Evolutionary conservation across 768 basidiomycete genomes (phyloP).

Genomic region (Scleroderma bovista): DNA sequence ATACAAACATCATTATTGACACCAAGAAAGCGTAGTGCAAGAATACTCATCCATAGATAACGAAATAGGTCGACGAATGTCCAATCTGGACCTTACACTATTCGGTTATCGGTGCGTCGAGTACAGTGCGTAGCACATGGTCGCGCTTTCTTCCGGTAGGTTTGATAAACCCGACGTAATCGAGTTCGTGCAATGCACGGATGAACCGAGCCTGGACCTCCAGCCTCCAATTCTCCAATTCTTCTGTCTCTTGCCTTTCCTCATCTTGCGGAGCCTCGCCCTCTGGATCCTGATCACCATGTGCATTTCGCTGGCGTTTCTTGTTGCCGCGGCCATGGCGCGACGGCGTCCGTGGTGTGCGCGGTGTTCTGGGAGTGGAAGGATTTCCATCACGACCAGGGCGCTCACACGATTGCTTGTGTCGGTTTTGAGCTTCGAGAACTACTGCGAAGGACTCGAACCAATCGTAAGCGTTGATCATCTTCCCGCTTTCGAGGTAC

Average conservation of each 20-base stretch:
- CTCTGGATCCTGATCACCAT: constrained; percentile 2
- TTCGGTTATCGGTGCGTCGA: constrained; percentile 35
- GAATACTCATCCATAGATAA: too few species aligned
- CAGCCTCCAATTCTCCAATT: constrained; percentile 48
- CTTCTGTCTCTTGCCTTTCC: constrained; percentile 25
- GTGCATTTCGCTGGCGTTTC: not conserved
- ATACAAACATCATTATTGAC: too few species aligned
- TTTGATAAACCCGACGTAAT: constrained; percentile 74
- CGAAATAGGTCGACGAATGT: too few species aligned
- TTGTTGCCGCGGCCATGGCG: not conserved
- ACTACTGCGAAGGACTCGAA: constrained; percentile 69
- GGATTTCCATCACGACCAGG: not conserved
- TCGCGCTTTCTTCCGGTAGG: constrained; percentile 75
- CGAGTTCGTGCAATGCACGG: constrained; percentile 75
- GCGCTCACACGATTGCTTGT: not conserved
- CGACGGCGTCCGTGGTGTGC: not conserved
- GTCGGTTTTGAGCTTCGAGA: constrained; percentile 50
- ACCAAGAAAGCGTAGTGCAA: too few species aligned
- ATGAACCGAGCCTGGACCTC: constrained; percentile 77
- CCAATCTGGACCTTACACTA: constrained; percentile 2
- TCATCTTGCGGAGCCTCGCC: constrained; percentile 21
- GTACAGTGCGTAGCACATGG: constrained; percentile 65
- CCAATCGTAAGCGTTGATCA: constrained; percentile 89
- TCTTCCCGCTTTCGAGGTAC: constrained; percentile 73
- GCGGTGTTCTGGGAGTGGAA: not conserved